Evolutionary conservation across 2,329 filamentous ascomycete species (phyloP), one percentile per base, ranked within the genome.

Genomic region (Aspergillus sp.): DNA sequence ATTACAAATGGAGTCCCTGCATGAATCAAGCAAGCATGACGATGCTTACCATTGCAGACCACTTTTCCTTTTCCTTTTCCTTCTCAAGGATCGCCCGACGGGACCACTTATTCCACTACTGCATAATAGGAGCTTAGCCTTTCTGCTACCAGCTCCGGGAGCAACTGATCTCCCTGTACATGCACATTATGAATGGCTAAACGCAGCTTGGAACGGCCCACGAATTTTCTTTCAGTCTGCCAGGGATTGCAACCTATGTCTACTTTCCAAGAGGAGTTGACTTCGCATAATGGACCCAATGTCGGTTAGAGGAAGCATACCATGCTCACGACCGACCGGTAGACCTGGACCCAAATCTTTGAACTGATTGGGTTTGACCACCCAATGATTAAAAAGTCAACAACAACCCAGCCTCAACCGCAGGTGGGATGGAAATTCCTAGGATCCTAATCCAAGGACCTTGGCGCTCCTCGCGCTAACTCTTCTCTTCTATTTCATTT

Each of bases 1-100:
- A 64, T 72, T 40, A 55, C 69, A n/a, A 69, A 68, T 50, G 70
- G 72, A 60, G 56, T 73, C 15, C 67, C 73, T 50, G 70, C 67
- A 37, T 74, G 66, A 74, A 68, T 62, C 34, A 42, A 50, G 37
- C 40, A 22, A 27, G 45, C 42, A 45, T 30, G 34, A 54, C 48
- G 33, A 42, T 33, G 24, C 11, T 34, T 52, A 41, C 7, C 9
- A 13, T 51, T 27, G n/a, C 24, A 6, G 40, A 44, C 17, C 45
- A 34, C n/a, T 6, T 49, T 19, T 22, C 12, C 15, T 41, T 46
- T 24, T 27, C 11, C 15, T 7, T 33, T 22, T 3, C 13, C 24
- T 24, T 42, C 8, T 4, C 20, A 48, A 46, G 22, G 24, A 40
- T 19, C 39, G n/a, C 44, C 52, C 40, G 2, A 8, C 7, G n/a